Evolutionary conservation across 2,329 filamentous ascomycete species (phyloP).

Genomic region (Diaporthe longicolla): DNA sequence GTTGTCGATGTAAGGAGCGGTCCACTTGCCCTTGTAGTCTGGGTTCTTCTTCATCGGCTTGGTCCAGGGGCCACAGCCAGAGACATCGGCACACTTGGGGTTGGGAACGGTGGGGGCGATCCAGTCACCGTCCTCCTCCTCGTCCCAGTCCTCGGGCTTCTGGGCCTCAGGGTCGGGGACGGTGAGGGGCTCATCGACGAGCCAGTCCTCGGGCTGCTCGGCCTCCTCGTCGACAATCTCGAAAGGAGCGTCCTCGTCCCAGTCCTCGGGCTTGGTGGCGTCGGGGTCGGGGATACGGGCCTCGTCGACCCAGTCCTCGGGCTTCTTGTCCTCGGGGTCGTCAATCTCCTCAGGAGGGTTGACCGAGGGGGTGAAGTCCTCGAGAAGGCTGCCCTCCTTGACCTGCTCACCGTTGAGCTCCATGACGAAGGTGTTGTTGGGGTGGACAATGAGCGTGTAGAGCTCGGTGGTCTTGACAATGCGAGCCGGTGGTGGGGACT

Average conservation of each 20-base stretch:
- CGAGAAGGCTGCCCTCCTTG: constrained; percentile 91
- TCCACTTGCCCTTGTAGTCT: constrained; percentile 99
- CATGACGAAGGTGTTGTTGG: constrained; percentile 95
- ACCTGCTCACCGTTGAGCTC: constrained; percentile 90
- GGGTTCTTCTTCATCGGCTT: constrained; percentile 95
- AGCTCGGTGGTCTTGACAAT: constrained; percentile 94
- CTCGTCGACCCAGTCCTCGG: constrained; percentile 95
- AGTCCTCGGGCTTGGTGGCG: constrained; percentile 96
- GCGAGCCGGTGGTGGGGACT: constrained; percentile 84
- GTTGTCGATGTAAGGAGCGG: constrained; percentile 93
- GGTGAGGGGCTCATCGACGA: constrained; percentile 86
- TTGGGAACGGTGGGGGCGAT: constrained; percentile 90
- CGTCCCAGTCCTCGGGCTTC: constrained; percentile 99
- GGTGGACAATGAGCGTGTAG: constrained; percentile 96
- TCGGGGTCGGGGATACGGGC: constrained; percentile 92
- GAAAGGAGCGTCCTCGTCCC: constrained; percentile 98
- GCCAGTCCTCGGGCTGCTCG: constrained; percentile 93
- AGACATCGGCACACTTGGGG: constrained; percentile 93
- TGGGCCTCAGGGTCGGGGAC: constrained; percentile 93
- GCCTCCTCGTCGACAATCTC: constrained; percentile 97
- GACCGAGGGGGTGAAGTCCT: constrained; percentile 94
- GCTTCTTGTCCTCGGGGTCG: constrained; percentile 93
- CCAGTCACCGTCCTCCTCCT: constrained; percentile 99
- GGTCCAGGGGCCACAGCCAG: constrained; percentile 94
- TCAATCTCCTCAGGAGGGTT: constrained; percentile 97